Base-by-base conservation (phyloP, 352 stramenopile genomes). In the Phytophthora citrophthora region DNA sequence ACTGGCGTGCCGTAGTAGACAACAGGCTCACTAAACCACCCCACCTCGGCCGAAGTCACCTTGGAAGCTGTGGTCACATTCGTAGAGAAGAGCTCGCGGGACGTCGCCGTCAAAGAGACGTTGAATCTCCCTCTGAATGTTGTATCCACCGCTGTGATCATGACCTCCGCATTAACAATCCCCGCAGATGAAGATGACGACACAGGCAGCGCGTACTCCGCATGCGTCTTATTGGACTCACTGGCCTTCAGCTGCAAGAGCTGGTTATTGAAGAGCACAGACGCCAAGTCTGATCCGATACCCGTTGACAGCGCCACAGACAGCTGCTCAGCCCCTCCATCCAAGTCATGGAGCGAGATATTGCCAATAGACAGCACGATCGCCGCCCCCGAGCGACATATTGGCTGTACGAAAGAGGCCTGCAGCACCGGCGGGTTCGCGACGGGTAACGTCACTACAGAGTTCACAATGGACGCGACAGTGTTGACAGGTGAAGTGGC, bases 221-320 rank as follows among this genome's bases (percentile, higher is more conserved):
- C 32, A 24, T 39, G 23, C 2, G 29, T 34, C 9, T 12, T 34
- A 10, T 9, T 41, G 13, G 40, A n/a, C 13, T 56, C n/a, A 2
- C 20, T 45, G 12, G 32, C 3, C 8, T 44, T 36, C 3, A 47
- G 32, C 47, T 34, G 34, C 47, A 65, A 18, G 4, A 51, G 3
- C 18, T 61, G 61, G 20, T 23, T 53, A 43, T 76, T 60, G 44
- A 72, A 57, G 11, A 65, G 54, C 4, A 76, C 46, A 7, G 55
- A n/a, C 4, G 63, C 52, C 1, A 16, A 23, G 48, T 64, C 23
- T 13, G 24, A 50, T 11, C 34, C 23, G 2, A 56, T 38, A 2
- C 44, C 24, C 18, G 20, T 6, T 16, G 39, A 11, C 24, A 66
- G 18, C 40, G 47, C 44, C 18, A 69, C 58, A 1, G 52, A 64